A percentile compares a stretch with the other conserved stretches of the same genome.
Conservation (phyloP, 768 basidiomycete genomes). For the Melanogaster broomeanus region DNA sequence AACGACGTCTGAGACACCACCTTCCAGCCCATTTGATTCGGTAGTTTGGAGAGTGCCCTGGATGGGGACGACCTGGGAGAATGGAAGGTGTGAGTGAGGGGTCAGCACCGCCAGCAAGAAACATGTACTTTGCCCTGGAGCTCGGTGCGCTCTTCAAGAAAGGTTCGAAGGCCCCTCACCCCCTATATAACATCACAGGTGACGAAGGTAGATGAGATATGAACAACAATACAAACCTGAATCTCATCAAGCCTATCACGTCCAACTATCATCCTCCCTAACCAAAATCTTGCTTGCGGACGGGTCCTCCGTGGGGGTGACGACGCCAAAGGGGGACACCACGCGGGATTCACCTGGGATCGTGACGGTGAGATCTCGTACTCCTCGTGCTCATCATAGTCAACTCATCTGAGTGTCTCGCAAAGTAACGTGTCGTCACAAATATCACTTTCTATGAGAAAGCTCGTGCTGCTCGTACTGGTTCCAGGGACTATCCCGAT, state of each 20-base stretch:
- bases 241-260: conserved; percentile 88
- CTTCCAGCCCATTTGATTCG: conserved; percentile 70
- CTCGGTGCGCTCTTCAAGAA: conserved; percentile 80
- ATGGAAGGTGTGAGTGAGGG: neutral
- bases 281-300: too few species aligned
- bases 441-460: too few species aligned
- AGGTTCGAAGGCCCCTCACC: conserved; percentile 75
- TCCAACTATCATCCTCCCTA: conserved; percentile 85
- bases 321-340: too few species aligned
- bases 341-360: too few species aligned
- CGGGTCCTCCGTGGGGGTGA: too few species aligned
- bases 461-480: too few species aligned
- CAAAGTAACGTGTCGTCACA: too few species aligned
- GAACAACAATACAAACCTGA: conserved; percentile 43
- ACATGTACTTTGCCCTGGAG: conserved; percentile 67
- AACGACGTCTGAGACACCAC: conserved; percentile 69
- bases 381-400: too few species aligned
- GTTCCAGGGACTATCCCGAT: too few species aligned
- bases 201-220: neutral
- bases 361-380: too few species aligned
- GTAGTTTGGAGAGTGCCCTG: conserved; percentile 87
- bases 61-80: conserved; percentile 69
- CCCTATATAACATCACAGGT: conserved; percentile 41
- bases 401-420: too few species aligned
- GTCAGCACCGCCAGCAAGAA: neutral